Conservation (phyloP, 495 filamentous ascomycete species). For the Podospora sp. region DNA sequence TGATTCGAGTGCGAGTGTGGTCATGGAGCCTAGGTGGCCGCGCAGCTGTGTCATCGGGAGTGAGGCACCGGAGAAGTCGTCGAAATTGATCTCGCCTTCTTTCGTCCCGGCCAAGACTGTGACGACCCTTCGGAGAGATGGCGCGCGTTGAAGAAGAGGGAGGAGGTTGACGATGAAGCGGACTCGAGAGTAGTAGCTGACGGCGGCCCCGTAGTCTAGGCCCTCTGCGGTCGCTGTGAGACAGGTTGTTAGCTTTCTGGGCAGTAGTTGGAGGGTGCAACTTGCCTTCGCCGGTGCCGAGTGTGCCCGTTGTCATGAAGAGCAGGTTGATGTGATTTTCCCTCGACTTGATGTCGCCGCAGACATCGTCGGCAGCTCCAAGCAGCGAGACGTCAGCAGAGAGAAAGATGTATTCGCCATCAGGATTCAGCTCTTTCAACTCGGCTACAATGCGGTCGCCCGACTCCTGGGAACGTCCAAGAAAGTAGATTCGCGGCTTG, state of each 20-base stretch:
- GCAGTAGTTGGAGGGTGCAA: neutral
- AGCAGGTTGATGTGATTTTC: slow-evolving; percentile 63
- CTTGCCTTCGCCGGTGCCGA: slow-evolving; percentile 34
- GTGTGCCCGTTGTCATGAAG: slow-evolving; percentile 56
- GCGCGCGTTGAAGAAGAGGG: slow-evolving; percentile 54
- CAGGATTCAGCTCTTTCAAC: slow-evolving; percentile 51
- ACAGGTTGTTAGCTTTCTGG: neutral
- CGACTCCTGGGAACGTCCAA: slow-evolving; percentile 49
- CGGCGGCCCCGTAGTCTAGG: slow-evolving; percentile 54
- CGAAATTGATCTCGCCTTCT: slow-evolving; percentile 54
- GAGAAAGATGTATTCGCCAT: slow-evolving; percentile 58
- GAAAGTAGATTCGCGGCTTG: slow-evolving; percentile 45
- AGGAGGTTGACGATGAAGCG: slow-evolving; percentile 67
- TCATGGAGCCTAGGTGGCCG: slow-evolving; percentile 52
- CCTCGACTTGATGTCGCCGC: slow-evolving; percentile 54
- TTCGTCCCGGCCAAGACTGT: slow-evolving; percentile 54
- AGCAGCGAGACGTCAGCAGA: slow-evolving; percentile 60
- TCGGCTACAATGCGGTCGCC: slow-evolving; percentile 49
- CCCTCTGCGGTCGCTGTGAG: slow-evolving; percentile 59
- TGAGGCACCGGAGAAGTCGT: slow-evolving; percentile 48
- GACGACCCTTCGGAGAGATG: slow-evolving; percentile 59
- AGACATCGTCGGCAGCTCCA: slow-evolving; percentile 61
- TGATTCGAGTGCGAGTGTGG: slow-evolving; percentile 54
- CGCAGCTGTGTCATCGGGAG: slow-evolving; percentile 33
- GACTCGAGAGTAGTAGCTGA: slow-evolving; percentile 64